Percentiles rank a stretch among this genome's conserved stretches.
phyloP scores from a whole-genome alignment of 176 grass and related monocot species.

The Oryza australiensis region DNA sequence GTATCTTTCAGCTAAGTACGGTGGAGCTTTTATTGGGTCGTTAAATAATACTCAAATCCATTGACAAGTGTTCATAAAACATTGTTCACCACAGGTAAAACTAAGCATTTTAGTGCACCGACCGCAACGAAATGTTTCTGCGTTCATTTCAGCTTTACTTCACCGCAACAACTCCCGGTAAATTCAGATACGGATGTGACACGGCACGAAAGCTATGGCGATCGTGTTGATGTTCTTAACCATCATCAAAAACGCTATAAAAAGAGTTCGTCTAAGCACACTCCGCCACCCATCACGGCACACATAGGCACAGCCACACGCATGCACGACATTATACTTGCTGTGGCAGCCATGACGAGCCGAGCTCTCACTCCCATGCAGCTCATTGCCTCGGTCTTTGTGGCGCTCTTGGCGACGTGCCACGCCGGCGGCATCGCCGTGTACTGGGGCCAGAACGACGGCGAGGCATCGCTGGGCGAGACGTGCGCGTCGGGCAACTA shows the following conservation, averaged over 20 bases:
- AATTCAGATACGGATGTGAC: conserved; percentile 2
- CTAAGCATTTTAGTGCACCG: background rate
- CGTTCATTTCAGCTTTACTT: conserved; percentile 6
- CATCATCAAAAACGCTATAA: conserved; percentile 16
- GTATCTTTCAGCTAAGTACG: conserved; percentile 26
- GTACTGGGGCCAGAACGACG: conserved; percentile 69
- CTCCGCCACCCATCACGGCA: background rate
- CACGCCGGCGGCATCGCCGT: conserved; percentile 57
- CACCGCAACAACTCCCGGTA: background rate
- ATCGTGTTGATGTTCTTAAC: background rate
- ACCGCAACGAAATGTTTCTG: background rate
- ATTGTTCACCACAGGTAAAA: background rate
- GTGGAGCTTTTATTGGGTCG: background rate
- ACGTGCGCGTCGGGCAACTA: conserved; percentile 57
- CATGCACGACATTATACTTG: background rate
- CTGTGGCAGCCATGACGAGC: conserved; percentile 24
- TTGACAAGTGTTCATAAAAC: too few species aligned
- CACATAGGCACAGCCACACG: background rate
- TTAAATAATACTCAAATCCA: background rate
- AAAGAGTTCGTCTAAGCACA: background rate
- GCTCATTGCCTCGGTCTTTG: background rate
- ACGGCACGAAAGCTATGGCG: conserved; percentile 33
- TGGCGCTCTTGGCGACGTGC: conserved; percentile 31
- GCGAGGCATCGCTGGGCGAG: conserved; percentile 47
- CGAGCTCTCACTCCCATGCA: background rate